Evolutionary conservation across 257 asterid species (phyloP), one percentile per base, ranked within the genome.

Genomic region (Thymus mandschuricus): DNA sequence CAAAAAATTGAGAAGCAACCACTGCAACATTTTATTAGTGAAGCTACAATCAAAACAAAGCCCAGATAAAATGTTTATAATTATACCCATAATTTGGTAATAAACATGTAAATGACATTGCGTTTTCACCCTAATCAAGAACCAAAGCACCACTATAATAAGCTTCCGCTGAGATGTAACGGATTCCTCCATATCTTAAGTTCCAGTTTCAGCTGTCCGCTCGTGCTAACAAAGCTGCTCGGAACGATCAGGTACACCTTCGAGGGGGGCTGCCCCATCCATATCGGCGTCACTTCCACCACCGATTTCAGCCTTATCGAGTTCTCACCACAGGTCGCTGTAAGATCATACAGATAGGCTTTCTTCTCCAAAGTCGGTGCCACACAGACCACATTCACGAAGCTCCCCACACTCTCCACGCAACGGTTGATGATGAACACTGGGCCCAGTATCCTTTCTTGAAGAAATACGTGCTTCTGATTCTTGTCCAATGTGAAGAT

Each of bases 221-320:
- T 28, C 4, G 49, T 8, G 11, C 63, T 57, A 13, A 34, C 45
- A 71, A 76, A 79, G 68, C 74, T 76, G 5, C 38, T 74, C 21
- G 95, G 95, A 64, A 92, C 81, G 33, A 86, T 12, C 67, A 92
- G 85, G 74, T 66, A 83, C 15, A 61, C 69, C 64, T 72, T 84
- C 10, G 55, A n/a, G 70, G 81, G 83, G 28, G 40, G 58, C 5
- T 10, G 54, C 6, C 72, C 67, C 27, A 48, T 31, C 86, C 85
- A 84, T 34, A 60, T 82, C 12, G 78, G 76, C 45, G 81, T 48
- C 63, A 66, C 59, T 34, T 82, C 89, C 11, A 77, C 83, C 6
- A 11, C 12, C 0, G 89, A 75, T 62, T 78, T 75, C 34, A 92
- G 68, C 27, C 56, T 78, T 21, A 89, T 31, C 8, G 82, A 45